A percentile compares a stretch with the other conserved stretches of the same genome.
phyloP scores from a whole-genome alignment of 441 rosid species.

The Populus hybrid region DNA sequence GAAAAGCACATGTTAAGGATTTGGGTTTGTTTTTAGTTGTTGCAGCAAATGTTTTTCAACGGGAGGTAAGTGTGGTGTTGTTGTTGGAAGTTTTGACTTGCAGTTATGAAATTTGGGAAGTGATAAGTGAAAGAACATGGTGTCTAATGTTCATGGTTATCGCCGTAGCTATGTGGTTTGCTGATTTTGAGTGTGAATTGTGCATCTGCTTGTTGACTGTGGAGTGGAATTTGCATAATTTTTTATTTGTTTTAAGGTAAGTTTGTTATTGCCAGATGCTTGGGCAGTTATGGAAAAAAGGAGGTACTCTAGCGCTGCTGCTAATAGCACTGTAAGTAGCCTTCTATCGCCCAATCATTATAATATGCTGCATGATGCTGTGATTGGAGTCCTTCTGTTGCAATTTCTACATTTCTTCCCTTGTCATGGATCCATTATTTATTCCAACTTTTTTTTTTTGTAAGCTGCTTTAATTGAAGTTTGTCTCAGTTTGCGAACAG shows the following conservation, averaged over 20 bases:
- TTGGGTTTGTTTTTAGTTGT: too few species aligned
- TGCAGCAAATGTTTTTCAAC: too few species aligned
- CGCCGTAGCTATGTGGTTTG: not conserved
- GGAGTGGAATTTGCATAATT: not conserved
- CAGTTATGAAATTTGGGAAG: too few species aligned
- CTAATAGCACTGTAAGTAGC: conserved; percentile 44
- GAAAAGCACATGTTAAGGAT: too few species aligned
- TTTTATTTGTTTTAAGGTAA: not conserved
- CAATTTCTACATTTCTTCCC: not conserved
- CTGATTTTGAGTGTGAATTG: not conserved
- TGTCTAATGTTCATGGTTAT: not conserved
- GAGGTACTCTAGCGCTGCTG: conserved; percentile 28
- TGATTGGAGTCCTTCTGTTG: not conserved
- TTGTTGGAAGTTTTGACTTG: too few species aligned
- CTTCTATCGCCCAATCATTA: conserved; percentile 1
- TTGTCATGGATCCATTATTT: not conserved
- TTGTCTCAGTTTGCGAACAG: not conserved
- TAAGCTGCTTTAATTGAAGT: conserved; percentile 11
- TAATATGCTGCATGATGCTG: not conserved
- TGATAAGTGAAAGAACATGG: too few species aligned
- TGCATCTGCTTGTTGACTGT: not conserved
- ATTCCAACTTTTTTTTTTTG: not conserved
- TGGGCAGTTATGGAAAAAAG: conserved; percentile 39
- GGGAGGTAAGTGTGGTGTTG: too few species aligned
- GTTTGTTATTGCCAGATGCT: conserved; percentile 43